Evolutionary conservation across 345 rosid genomes (phyloP), one percentile per base, ranked within the genome.

Genomic region (Balakata baccata): DNA sequence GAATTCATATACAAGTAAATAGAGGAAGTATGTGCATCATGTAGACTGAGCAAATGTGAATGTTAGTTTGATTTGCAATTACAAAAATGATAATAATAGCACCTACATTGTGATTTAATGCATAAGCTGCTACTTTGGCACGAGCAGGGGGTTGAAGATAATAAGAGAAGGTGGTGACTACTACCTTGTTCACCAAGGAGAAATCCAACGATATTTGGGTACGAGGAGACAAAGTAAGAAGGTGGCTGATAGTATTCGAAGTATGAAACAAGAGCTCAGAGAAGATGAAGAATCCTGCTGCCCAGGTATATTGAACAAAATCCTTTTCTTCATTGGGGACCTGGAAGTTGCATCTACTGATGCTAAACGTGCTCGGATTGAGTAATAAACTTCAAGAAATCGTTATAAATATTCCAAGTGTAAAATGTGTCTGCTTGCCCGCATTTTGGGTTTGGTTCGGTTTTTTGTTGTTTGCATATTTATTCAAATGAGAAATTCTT

Each of bases 281-380:
- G 64, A 18, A 51, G 83, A 74, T 65, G 86, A 81, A 60, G 70
- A 70, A 46, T 68, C 82, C 0, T 18, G 75, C 0, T 8, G 75
- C 64, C 57, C 4, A 43, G 87, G 88, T 43, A 75, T 86, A 72
- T 63, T 85, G 43, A 87, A 87, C 67, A 84, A 70, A 66, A 87
- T 89, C 45, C 78, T 86, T 47, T 87, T 89, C 75, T 82, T 89
- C 75, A 47, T 87, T 22, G 89, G 89, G 20, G 89, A 89, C 76
- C 64, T 88, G 80, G 89, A 88, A 84, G 84, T 72, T 60, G 91
- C 91, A 62, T 71, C 85, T 3, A 60, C 67, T 3, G 83, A 80
- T 53, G 84, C 87, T 50, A 84, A 86, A 76, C 85, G 86, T 0
- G 16, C 66, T 17, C 78, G 82, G 57, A 8, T 73, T 46, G 43